A percentile compares a stretch with the other conserved stretches of the same genome.
These are phyloP conservation scores for Gossypium australe DNA, from an alignment of 345 rosid genomes.

Conservation along the genomic window DNA sequence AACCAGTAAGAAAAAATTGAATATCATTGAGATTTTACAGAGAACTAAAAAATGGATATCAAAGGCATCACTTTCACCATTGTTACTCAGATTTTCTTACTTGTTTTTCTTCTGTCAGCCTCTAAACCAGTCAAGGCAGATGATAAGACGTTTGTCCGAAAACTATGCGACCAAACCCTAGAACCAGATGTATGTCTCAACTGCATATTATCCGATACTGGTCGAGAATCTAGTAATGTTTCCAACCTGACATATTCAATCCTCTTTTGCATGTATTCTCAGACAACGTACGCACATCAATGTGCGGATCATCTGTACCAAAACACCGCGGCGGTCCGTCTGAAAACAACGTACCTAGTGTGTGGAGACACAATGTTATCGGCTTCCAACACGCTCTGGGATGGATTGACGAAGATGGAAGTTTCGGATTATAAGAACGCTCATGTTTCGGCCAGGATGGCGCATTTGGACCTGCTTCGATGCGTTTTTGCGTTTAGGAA, in stretches of 20 bases:
- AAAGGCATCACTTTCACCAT: background rate
- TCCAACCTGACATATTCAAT: conserved; percentile 8
- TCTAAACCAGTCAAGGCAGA: background rate
- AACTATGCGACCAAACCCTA: conserved; percentile 12
- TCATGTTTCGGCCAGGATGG: background rate
- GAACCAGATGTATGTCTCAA: conserved; percentile 15
- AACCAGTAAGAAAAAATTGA: background rate
- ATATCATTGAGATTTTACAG: background rate
- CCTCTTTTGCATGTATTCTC: conserved; percentile 16
- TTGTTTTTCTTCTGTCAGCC: background rate
- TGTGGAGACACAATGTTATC: conserved; percentile 13
- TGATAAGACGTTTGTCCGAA: background rate
- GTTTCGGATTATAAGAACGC: conserved; percentile 7
- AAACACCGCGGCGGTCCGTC: background rate
- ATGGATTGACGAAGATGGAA: conserved; percentile 15
- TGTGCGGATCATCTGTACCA: conserved; percentile 7
- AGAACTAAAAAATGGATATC: background rate
- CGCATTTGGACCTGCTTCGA: background rate
- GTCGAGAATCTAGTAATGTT: conserved; percentile 2
- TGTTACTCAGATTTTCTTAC: background rate
- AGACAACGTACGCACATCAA: conserved; percentile 9
- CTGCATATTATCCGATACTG: background rate
- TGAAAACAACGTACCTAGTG: background rate
- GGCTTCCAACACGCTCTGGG: conserved; percentile 15
- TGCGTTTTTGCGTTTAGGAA: conserved; percentile 12